These are phyloP conservation scores for Ceratobasidium papillatum DNA, from an alignment of 1,284 basidiomycete genomes.

Conservation along the genomic window DNA sequence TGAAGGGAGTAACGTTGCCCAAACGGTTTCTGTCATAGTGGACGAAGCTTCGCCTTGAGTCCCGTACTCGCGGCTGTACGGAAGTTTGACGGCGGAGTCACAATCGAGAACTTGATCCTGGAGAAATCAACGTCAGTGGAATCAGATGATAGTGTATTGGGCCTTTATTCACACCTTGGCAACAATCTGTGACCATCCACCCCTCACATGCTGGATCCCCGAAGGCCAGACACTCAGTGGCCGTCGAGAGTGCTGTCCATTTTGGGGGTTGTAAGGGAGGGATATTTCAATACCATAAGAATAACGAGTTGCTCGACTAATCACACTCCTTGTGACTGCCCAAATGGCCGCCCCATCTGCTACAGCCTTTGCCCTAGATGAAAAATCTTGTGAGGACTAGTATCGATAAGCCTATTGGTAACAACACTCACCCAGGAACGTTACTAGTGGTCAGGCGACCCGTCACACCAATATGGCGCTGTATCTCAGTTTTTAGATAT, in stretches of 20 bases:
- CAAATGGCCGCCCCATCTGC: constrained; percentile 16
- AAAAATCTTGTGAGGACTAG: too few species aligned
- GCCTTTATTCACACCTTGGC: too few species aligned
- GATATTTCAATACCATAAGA: background rate
- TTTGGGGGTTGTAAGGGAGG: background rate
- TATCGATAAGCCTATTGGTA: too few species aligned
- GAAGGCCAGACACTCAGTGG: too few species aligned
- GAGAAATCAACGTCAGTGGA: too few species aligned
- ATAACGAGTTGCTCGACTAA: background rate
- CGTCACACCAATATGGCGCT: background rate
- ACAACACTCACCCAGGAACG: background rate
- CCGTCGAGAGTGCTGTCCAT: background rate
- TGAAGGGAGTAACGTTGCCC: too few species aligned
- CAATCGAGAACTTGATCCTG: background rate
- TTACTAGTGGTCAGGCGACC: background rate
- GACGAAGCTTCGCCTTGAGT: background rate
- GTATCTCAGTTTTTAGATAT: constrained; percentile 7
- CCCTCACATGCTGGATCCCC: too few species aligned
- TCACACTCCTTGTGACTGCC: background rate
- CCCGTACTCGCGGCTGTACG: background rate
- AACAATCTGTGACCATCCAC: constrained; percentile 7
- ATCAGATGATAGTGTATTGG: too few species aligned
- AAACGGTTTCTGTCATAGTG: too few species aligned
- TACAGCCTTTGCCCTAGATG: background rate
- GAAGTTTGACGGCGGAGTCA: background rate